Conservation (phyloP, 768 basidiomycete genomes). For the Tricholoma sp. region DNA sequence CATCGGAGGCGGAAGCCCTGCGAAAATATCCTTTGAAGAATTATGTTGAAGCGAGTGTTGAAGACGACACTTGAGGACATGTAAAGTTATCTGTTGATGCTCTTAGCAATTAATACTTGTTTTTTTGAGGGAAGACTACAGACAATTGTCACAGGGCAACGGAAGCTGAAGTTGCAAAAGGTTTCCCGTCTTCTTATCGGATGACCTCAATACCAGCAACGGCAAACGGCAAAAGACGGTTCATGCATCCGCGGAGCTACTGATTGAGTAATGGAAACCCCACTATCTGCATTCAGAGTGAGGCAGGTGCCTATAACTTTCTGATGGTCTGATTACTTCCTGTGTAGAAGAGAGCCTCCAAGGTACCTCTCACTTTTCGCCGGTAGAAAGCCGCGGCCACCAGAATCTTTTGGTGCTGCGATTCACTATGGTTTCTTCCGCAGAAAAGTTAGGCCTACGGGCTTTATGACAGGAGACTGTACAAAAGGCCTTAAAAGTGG, state of each 20-base stretch:
- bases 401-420: not conserved
- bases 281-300: not conserved
- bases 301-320: not conserved
- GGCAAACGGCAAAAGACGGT: not conserved
- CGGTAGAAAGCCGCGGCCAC: constrained; percentile 2
- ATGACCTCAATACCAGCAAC: not conserved
- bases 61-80: constrained; percentile 10
- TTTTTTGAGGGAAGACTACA: not conserved
- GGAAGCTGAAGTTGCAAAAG: not conserved
- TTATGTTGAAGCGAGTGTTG: constrained; percentile 32
- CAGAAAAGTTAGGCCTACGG: not conserved
- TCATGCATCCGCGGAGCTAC: not conserved
- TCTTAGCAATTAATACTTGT: not conserved
- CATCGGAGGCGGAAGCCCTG: constrained; percentile 72
- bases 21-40: constrained; percentile 80
- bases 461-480: not conserved
- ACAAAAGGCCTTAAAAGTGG: not conserved
- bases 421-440: not conserved
- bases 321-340: not conserved
- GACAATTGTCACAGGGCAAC: not conserved
- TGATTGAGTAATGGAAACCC: not conserved
- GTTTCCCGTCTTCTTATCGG: not conserved
- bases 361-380: not conserved
- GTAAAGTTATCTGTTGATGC: not conserved
- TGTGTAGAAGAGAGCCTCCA: constrained; percentile 1